Evolutionary conservation across 2,329 filamentous ascomycete genomes (phyloP), one percentile per base, ranked within the genome.

Genomic region (Fusarium lateritium): DNA sequence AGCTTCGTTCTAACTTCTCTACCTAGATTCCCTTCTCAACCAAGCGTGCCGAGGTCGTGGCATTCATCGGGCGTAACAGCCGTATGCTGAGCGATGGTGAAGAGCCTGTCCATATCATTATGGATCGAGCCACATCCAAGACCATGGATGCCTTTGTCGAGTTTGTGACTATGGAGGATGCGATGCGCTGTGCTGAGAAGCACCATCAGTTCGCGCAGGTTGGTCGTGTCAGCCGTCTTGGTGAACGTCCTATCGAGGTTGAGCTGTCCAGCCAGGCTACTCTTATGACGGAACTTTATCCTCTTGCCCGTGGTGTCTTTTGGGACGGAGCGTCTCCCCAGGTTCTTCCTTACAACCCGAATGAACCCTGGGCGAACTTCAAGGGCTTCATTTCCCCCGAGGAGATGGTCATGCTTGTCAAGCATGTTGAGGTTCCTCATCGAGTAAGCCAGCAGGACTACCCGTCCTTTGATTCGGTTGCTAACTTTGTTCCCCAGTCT

Each of bases 231-330:
- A 79, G 79, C 44, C 85, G 85, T 28, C 80, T 92, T 7, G 88
- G 88, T 1, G 83, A 86, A 46, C 86, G 89, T 2, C 81, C 84
- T 17, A 83, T 91, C 24, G 85, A 88, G 3, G 77, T 91, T 10
- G 83, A 86, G 65, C 74, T 90, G 3, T 87, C 88, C 1, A 86
- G 83, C 67, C 86, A 89, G 71, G 81, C 80, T 0, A 79, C 79
- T 7, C 79, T 92, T 17, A 90, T 91, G 88, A 81, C 80, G 66
- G 84, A 87, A n/a, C 76, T 91, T 19, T 91, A 91, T 70, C 88
- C 89, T 0, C 81, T 83, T 40, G 85, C 87, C 6, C 79, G 79
- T 34, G 88, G 88, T 11, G 80, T 91, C 9, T 72, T 79, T 26
- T 92, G 89, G 89, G 75, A 82, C 17, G 84, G 84, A 2, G 74